These are phyloP conservation scores for Neurospora sp. DNA, from an alignment of 495 filamentous ascomycete genomes.

Conservation along the genomic window DNA sequence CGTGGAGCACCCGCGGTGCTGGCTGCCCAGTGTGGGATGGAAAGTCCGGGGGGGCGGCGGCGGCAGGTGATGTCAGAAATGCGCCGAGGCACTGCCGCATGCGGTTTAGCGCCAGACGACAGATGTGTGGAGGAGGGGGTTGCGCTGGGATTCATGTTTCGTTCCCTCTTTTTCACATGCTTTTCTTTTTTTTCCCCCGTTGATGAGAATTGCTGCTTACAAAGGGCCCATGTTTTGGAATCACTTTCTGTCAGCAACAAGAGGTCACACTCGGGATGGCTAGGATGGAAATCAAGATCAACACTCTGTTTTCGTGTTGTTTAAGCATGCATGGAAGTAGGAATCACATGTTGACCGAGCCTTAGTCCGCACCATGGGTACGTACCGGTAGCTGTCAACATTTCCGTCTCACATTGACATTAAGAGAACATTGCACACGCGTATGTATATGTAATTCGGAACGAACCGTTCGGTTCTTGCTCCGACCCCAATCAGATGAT, in stretches of 20 bases:
- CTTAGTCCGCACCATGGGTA: background rate
- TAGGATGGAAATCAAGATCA: background rate
- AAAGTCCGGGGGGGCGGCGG: conserved; percentile 1
- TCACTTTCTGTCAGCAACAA: background rate
- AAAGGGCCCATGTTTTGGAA: background rate
- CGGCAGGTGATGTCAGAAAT: conserved; percentile 27
- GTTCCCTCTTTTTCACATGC: background rate
- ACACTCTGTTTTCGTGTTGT: background rate
- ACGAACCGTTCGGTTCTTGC: background rate
- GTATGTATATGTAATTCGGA: background rate
- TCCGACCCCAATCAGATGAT: background rate
- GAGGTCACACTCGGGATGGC: background rate
- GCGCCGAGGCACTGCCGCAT: conserved; percentile 26
- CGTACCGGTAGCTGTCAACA: background rate
- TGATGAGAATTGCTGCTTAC: background rate
- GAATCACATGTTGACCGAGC: background rate
- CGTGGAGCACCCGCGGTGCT: background rate
- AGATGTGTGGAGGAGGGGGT: background rate
- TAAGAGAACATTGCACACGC: background rate
- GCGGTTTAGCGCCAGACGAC: conserved; percentile 14
- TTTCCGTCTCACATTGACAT: background rate
- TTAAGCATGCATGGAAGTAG: background rate
- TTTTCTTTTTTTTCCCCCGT: background rate
- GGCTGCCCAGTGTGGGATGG: background rate
- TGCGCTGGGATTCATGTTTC: background rate